phyloP scores from a whole-genome alignment of 1,139 yeast genomes.

The Scheffersomyces segobiensis region DNA sequence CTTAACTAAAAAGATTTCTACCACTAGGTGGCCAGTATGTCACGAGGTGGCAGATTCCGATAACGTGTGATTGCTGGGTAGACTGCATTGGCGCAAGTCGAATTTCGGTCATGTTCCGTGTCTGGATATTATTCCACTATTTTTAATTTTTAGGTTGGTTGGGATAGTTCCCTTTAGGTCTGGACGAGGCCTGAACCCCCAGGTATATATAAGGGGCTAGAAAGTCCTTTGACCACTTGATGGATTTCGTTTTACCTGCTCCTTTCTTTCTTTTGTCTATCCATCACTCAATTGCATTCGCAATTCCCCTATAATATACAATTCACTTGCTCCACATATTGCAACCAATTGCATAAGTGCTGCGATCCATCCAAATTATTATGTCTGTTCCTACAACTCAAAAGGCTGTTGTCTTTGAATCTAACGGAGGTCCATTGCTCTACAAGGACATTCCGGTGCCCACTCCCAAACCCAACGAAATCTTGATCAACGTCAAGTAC shows the following conservation, averaged over 20 bases:
- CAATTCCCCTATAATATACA: background rate
- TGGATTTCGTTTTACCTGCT: background rate
- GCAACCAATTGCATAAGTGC: background rate
- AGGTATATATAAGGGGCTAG: background rate
- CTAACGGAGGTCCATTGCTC: slow-evolving; percentile 61
- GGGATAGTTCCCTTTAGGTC: background rate
- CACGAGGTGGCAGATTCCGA: background rate
- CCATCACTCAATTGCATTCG: background rate
- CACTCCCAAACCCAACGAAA: slow-evolving; percentile 56
- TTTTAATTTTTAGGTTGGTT: background rate
- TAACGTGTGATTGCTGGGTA: background rate
- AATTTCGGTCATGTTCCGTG: background rate
- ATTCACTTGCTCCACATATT: background rate
- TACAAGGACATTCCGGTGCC: slow-evolving; percentile 69
- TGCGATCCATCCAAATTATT: slow-evolving; percentile 1
- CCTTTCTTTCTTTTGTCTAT: background rate
- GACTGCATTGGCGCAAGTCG: background rate
- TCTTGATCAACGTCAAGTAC: slow-evolving; percentile 62
- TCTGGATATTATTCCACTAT: background rate
- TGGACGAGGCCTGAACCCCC: background rate
- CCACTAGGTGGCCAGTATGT: background rate
- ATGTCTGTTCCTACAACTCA: slow-evolving; percentile 58
- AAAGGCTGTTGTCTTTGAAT: slow-evolving; percentile 72
- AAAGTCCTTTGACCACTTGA: background rate
- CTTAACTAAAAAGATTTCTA: background rate